Base-by-base conservation (phyloP, 257 asterid genomes). In the Plectranthus barbatus region DNA sequence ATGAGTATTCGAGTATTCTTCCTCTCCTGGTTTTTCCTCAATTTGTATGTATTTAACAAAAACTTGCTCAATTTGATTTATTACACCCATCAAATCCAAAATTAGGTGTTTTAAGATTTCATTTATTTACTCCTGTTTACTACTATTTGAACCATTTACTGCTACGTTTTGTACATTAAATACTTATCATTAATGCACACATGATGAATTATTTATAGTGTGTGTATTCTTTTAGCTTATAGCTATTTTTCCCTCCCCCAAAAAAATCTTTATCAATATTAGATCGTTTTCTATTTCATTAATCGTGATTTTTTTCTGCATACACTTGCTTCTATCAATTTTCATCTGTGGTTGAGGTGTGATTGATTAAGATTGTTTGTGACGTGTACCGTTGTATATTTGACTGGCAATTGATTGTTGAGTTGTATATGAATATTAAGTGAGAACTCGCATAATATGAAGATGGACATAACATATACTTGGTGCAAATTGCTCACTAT, bases 111-210 rank as follows among this genome's bases (percentile, higher is more conserved):
- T 20, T 8, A 34, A 47, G n/a, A 14, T 36, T 57, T 24, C 21
- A 46, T 46, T 5, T 36, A 52, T 24, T 51, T 24, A 45, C 44
- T 24, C 18, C 53, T 7, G 56, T 29, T 51, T 18, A n/a, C 47
- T 9, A 53, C 3, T 49, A 13, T 17, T 60, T 26, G 60, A 55
- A 62, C 20, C 55, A 47, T 71, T 55, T 62, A 67, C 17, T 29
- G 37, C 20, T 46, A 31, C 65, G 34, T 46, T 9, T 11, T 56
- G 36, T 36, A 18, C 11, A 26, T 13, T 14, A 29, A n/a, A 33
- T 33, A 33, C 24, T 37, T 33, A 29, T 20, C 31, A 66, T 54
- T 36, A 52, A 52, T 65, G 62, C 62, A 53, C 59, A 41, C 23
- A 13, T 23, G 40, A 23, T 59, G 40, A 41, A 21, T 59, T 41